Evolutionary conservation across 208 protist genomes (phyloP), one percentile per base, ranked within the genome.

Genomic region (Strigomonas culicis): DNA sequence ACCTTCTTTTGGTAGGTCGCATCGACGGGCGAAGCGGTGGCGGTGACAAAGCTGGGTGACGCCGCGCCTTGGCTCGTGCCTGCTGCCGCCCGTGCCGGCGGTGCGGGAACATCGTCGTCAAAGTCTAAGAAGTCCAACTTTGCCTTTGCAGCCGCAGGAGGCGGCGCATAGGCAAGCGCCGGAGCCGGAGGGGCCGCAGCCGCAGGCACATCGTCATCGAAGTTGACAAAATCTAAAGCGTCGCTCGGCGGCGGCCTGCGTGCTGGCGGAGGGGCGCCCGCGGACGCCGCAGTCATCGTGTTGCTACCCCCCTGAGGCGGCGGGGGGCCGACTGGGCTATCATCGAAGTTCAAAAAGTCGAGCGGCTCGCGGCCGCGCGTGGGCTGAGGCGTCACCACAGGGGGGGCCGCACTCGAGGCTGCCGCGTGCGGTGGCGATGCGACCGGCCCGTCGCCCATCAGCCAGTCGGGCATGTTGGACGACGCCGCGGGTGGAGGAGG

Each of bases 201-300:
- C 10, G 57, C 15, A 4, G 50, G 17, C 6, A 24, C 34, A 4
- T 21, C 49, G 59, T 68, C 49, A 10, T 72, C 76, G 59, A 78
- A 75, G 50, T 75, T 71, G 36, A 82, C 59, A 71, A 82, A 82
- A 19, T 66, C 56, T 19, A 74, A 64, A 21, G 72, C 51, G 46
- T 77, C 70, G 15, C 60, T 50, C 11, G 56, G 24, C 4, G 60
- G 36, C 17, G 60, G 47, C n/a, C 53, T 10, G 2, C 46, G 27
- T 25, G 31, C 30, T 24, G 72, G 10, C 2, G 66, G n/a, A n/a
- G n/a, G n/a, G n/a, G n/a, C n/a, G n/a, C n/a, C n/a, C n/a, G n/a
- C n/a, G n/a, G n/a, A n/a, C n/a, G n/a, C n/a, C n/a, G n/a, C n/a
- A n/a, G n/a, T n/a, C n/a, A n/a, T n/a, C n/a, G n/a, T n/a, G n/a